Conservation (phyloP, 805 yeast species). For the Barnettozyma californica region DNA sequence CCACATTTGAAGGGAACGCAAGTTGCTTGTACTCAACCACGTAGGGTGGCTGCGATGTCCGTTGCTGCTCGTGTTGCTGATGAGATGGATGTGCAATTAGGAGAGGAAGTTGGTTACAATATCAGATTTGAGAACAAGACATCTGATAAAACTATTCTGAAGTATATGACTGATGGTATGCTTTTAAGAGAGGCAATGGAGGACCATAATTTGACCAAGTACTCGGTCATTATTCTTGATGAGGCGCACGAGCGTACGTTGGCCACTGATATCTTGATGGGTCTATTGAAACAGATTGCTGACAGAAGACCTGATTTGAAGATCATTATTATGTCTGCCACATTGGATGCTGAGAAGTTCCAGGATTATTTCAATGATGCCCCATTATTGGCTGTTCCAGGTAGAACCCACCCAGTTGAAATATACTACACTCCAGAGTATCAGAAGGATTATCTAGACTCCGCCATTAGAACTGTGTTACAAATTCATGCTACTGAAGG, state of each 20-base stretch:
- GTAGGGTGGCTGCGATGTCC: constrained; percentile 98
- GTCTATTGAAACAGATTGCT: constrained; percentile 79
- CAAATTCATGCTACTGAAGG: constrained; percentile 97
- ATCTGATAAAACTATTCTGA: constrained; percentile 70
- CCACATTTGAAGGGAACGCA: constrained; percentile 80
- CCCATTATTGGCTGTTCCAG: constrained; percentile 93
- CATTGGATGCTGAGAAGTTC: constrained; percentile 94
- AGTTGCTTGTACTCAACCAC: constrained; percentile 94
- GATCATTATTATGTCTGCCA: constrained; percentile 94
- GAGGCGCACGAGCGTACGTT: constrained; percentile 98
- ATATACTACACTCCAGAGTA: constrained; percentile 95
- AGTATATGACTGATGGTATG: constrained; percentile 99
- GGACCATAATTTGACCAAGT: constrained; percentile 74
- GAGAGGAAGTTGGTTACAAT: constrained; percentile 92
- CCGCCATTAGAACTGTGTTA: constrained; percentile 90
- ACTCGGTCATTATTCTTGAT: constrained; percentile 88
- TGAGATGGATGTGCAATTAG: constrained; percentile 90
- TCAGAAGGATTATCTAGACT: constrained; percentile 90
- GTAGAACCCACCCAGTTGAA: constrained; percentile 97
- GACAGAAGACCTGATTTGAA: constrained; percentile 81
- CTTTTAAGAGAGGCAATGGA: constrained; percentile 95
- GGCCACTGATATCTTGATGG: constrained; percentile 96
- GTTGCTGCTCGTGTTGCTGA: constrained; percentile 97
- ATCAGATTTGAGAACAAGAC: constrained; percentile 93
- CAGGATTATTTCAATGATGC: constrained; percentile 87